A percentile compares a stretch with the other conserved stretches of the same genome.
These are phyloP conservation scores for Rosellinia necatrix DNA, from an alignment of 2,329 filamentous ascomycete genomes.

Conservation along the genomic window DNA sequence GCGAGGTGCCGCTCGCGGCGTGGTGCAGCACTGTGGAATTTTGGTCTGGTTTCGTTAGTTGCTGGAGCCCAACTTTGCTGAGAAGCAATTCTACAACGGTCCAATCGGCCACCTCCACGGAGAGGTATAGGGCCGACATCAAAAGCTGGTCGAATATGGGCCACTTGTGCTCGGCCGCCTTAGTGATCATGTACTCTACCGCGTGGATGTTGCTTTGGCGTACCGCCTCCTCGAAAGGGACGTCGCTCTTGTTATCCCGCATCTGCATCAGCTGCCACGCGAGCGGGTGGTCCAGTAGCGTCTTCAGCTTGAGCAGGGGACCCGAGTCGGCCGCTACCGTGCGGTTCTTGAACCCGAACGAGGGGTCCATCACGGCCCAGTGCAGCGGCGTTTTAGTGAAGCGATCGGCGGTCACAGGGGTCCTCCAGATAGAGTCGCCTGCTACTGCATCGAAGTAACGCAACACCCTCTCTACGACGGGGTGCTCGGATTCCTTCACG, in stretches of 20 bases:
- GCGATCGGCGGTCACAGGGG: not conserved
- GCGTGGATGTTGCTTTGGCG: slow-evolving; percentile 16
- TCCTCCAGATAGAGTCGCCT: slow-evolving; percentile 5
- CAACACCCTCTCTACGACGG: slow-evolving; percentile 10
- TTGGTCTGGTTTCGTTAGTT: not conserved
- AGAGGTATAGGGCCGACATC: slow-evolving; percentile 10
- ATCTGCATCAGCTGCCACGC: slow-evolving; percentile 12
- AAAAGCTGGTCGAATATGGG: slow-evolving; percentile 10
- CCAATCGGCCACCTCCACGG: slow-evolving; percentile 14
- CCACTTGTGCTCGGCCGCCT: slow-evolving; percentile 5
- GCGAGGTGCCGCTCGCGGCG: slow-evolving; percentile 12
- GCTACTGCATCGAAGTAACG: slow-evolving; percentile 10
- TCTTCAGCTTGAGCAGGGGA: slow-evolving; percentile 9
- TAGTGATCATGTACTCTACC: slow-evolving; percentile 6
- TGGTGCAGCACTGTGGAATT: slow-evolving; percentile 12
- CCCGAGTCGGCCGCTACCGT: slow-evolving; percentile 8
- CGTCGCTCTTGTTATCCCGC: slow-evolving; percentile 10
- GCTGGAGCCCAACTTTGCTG: slow-evolving; percentile 3
- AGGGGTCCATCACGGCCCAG: slow-evolving; percentile 13
- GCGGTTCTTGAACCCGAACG: slow-evolving; percentile 13
- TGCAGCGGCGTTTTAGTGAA: slow-evolving; percentile 10
- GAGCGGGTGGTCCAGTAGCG: slow-evolving; percentile 9
- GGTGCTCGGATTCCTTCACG: slow-evolving; percentile 5
- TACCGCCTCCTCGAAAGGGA: slow-evolving; percentile 15
- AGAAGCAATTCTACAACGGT: slow-evolving; percentile 14